These are phyloP conservation scores for Hypericum perforatum DNA, from an alignment of 345 rosid species.

Conservation along the genomic window DNA sequence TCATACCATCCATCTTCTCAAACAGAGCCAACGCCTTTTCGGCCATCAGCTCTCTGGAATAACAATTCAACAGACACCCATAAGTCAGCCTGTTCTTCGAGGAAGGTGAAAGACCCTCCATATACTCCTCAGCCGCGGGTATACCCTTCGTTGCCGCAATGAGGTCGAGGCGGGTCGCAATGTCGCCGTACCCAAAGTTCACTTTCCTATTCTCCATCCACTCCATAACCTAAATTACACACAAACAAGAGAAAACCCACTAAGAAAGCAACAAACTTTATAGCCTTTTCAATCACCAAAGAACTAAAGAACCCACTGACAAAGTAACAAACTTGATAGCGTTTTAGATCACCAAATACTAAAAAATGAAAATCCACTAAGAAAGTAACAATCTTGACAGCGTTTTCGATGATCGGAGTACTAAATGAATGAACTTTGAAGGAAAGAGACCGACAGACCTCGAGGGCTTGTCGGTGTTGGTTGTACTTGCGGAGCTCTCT, in stretches of 20 bases:
- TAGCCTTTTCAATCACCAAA: no score
- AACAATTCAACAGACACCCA: constrained; percentile 57
- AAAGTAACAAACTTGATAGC: no score
- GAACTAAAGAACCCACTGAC: no score
- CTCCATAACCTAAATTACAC: constrained; percentile 43
- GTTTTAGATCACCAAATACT: no score
- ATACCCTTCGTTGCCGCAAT: constrained; percentile 48
- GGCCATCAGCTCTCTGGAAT: constrained; percentile 34
- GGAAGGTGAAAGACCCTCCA: constrained; percentile 24
- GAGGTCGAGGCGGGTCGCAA: constrained; percentile 51
- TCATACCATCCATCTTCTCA: constrained; percentile 40
- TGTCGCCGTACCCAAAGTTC: constrained; percentile 25
- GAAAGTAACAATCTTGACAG: no score
- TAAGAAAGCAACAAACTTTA: no score
- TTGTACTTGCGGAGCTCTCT: constrained; percentile 49
- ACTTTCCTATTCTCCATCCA: constrained; percentile 78
- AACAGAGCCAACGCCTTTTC: constrained; percentile 52
- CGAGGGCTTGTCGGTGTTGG: constrained; percentile 46
- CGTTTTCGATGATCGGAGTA: no score
- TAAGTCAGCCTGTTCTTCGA: constrained; percentile 31
- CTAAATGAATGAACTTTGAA: no score
- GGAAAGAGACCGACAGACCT: constrained; percentile 30
- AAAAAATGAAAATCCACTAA: no score
- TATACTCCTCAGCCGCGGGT: constrained; percentile 51
- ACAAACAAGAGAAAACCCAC: neutral